Evolutionary conservation across 768 basidiomycete genomes (phyloP), one percentile per base, ranked within the genome.

Genomic region (Pholiota conissans): DNA sequence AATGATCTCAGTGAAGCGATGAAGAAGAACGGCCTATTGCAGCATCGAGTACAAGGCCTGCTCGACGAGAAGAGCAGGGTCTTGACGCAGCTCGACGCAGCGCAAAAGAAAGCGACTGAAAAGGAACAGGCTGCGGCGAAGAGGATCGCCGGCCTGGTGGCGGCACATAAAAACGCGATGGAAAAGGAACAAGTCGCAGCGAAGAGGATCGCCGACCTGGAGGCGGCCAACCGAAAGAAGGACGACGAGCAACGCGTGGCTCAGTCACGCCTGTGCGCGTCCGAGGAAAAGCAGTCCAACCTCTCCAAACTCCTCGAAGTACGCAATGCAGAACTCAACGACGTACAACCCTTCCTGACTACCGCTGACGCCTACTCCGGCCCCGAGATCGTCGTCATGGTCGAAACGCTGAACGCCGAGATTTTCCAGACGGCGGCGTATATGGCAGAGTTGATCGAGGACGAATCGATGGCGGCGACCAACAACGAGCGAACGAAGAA

Each of bases 401-500:
- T 78, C 28, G 74, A 81, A 26, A 66, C 69, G 0, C 63, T 83
- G 56, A 83, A 84, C 59, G 66, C 70, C 22, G 82, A 84, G 61
- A 78, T 82, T 22, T 69, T 79, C 35, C 82, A 84, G 57, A 69
- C 70, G 11, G 65, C 76, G 3, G 77, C 79, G 24, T 71, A 75
- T 62, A 76, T 83, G 49, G 73, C 78, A 0, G 80, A 81, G 22
- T 27, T 63, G 30, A 20, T 66, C 11, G 61, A 60, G 34, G 61
- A 62, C 48, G 57, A 49, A 0, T 39, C 47, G 1, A 54, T 56
- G 57, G 20, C 30, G 24, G 57, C 57, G 14, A 57, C 11, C 2
- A 10, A 24, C 13, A 42, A 49, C 28, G 59, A 65, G 24, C 49
- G 50, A 22, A 29, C 13, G 3, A 20, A 27, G 20, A 49, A 56